Conservation (phyloP, 306 rosid genomes). For the Cicer arietinum region DNA sequence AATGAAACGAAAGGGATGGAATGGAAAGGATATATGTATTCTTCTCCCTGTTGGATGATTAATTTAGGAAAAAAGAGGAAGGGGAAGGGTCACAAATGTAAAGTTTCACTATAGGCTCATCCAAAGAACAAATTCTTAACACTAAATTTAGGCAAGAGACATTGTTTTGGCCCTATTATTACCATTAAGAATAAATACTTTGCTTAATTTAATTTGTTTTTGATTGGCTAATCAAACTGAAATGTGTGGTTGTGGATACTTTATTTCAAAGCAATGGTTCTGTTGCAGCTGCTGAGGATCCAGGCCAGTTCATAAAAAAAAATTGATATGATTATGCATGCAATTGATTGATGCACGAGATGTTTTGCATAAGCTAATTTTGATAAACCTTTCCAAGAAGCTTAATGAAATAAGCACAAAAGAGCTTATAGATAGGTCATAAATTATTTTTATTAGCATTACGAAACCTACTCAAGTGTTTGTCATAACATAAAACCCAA, state of each 20-base stretch:
- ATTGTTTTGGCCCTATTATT: background rate
- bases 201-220: background rate
- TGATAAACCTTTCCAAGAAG: background rate
- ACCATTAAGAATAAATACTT: background rate
- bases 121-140: conserved; percentile 12
- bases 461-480: background rate
- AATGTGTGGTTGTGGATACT: background rate
- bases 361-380: background rate
- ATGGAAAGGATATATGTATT: background rate
- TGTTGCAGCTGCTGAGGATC: background rate
- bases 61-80: conserved; percentile 5
- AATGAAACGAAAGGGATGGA: background rate
- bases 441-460: background rate
- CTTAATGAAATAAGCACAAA: background rate
- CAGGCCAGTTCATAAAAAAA: background rate
- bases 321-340: background rate
- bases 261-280: background rate
- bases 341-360: background rate
- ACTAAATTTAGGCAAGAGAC: conserved; percentile 26
- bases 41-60: conserved; percentile 14
- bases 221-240: background rate
- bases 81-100: conserved; percentile 16
- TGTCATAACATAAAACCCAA: too few species aligned
- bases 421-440: conserved; percentile 10
- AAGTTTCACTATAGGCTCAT: background rate